Percentiles rank a stretch among this genome's conserved stretches.
These are phyloP conservation scores for Emmonsiellopsis sp. DNA, from an alignment of 2,329 filamentous ascomycete species.

Conservation along the genomic window DNA sequence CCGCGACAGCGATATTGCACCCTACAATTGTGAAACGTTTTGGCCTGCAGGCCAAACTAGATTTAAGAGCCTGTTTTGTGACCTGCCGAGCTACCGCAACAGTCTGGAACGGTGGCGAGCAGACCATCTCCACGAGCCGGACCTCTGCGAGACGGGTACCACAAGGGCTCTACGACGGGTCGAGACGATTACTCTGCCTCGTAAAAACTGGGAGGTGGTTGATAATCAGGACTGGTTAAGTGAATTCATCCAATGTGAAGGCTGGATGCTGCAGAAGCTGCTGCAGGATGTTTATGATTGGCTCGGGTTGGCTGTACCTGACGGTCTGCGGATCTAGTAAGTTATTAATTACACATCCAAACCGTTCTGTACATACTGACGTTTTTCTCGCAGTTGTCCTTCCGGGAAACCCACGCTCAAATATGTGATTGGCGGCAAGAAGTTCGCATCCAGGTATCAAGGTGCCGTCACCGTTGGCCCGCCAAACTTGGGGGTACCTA, in stretches of 20 bases:
- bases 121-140: neutral
- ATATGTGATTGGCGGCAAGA: slow-evolving; percentile 1
- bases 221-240: neutral
- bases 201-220: neutral
- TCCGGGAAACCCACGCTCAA: neutral
- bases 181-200: slow-evolving; percentile 1
- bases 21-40: neutral
- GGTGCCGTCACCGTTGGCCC: slow-evolving; percentile 2
- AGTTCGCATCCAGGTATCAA: neutral
- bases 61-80: neutral
- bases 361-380: neutral
- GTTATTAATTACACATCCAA: neutral
- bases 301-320: neutral
- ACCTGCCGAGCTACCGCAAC: neutral
- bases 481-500: neutral
- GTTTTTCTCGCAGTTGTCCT: neutral
- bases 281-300: neutral
- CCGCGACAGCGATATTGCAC: neutral
- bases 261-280: neutral
- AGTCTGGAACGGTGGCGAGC: neutral
- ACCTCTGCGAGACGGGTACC: neutral
- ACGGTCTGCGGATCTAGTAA: neutral
- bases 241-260: neutral
- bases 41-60: neutral
- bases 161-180: neutral